phyloP scores from a whole-genome alignment of 2,329 filamentous ascomycete genomes.

The Chalara sp. region DNA sequence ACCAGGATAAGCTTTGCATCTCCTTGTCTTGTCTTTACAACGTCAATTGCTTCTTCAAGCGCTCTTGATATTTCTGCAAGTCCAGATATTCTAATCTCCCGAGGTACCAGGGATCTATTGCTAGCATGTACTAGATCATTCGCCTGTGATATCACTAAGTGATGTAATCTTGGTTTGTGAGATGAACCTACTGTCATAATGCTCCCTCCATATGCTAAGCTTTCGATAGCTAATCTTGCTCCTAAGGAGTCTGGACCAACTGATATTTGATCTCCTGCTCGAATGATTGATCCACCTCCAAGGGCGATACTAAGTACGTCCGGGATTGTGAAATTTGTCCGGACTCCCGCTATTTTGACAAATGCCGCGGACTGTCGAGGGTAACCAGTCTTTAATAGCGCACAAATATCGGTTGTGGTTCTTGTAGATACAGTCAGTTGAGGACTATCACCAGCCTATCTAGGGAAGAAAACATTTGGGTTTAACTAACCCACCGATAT shows the following conservation, averaged over 20 bases:
- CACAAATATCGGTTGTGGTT: constrained; percentile 54
- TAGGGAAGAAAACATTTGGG: not conserved
- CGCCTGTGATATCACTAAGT: constrained; percentile 28
- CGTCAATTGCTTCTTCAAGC: constrained; percentile 46
- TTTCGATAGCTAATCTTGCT: constrained; percentile 39
- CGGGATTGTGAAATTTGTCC: constrained; percentile 52
- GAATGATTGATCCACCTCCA: constrained; percentile 45
- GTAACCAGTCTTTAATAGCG: constrained; percentile 50
- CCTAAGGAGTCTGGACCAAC: constrained; percentile 54
- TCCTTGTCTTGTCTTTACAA: constrained; percentile 48
- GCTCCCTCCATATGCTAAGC: constrained; percentile 45
- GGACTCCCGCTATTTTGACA: constrained; percentile 49
- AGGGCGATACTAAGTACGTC: constrained; percentile 49
- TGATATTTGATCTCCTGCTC: constrained; percentile 38
- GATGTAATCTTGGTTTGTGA: constrained; percentile 21
- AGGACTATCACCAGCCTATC: not conserved
- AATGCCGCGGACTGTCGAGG: constrained; percentile 53
- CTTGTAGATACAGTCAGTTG: constrained; percentile 21
- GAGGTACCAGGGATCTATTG: constrained; percentile 7
- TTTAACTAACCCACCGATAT: constrained; percentile 41
- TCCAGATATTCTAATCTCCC: constrained; percentile 10
- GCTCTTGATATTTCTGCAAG: constrained; percentile 29
- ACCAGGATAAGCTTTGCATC: constrained; percentile 47
- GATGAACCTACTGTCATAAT: constrained; percentile 45
- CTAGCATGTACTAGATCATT: constrained; percentile 16